Percentiles rank a stretch among this genome's conserved stretches.
Evolutionary conservation across 257 asterid species (phyloP).

Genomic region (Scutellaria galericulata): DNA sequence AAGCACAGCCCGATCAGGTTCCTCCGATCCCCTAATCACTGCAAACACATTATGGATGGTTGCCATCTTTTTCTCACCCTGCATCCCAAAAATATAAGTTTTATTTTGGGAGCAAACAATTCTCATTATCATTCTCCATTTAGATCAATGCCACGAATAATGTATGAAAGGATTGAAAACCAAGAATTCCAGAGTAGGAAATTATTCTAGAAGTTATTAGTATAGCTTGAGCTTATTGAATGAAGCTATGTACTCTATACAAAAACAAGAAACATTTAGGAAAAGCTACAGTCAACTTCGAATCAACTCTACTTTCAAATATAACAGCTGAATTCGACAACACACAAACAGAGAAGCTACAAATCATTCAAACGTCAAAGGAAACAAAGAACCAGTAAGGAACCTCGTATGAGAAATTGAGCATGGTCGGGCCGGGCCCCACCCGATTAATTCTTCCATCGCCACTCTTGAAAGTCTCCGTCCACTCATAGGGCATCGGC

Average conservation of each 20-base stretch:
- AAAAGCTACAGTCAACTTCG: slow-evolving; percentile 39
- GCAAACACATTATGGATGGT: slow-evolving; percentile 78
- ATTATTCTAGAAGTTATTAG: background rate
- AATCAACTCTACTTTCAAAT: slow-evolving; percentile 28
- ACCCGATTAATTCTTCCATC: slow-evolving; percentile 43
- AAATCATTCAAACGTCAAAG: background rate
- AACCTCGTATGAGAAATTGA: slow-evolving; percentile 84
- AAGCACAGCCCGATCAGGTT: slow-evolving; percentile 76
- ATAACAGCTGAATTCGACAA: slow-evolving; percentile 29
- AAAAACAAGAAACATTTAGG: background rate
- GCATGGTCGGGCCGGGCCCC: slow-evolving; percentile 83
- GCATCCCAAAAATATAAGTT: slow-evolving; percentile 10
- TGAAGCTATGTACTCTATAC: slow-evolving; percentile 13
- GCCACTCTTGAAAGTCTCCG: slow-evolving; percentile 42
- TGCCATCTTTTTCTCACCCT: slow-evolving; percentile 79
- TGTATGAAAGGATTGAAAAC: background rate
- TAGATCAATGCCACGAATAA: background rate
- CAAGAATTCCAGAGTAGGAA: background rate
- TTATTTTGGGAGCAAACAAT: background rate
- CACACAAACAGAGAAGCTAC: slow-evolving; percentile 28
- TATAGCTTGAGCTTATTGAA: background rate
- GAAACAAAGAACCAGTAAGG: slow-evolving; percentile 17
- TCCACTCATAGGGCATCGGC: slow-evolving; percentile 61
- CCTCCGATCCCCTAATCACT: slow-evolving; percentile 73
- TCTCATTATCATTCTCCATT: background rate